Evolutionary conservation across 148 eudicot species (phyloP), one percentile per base, ranked within the genome.

Genomic region (Chenopodium quinoa): DNA sequence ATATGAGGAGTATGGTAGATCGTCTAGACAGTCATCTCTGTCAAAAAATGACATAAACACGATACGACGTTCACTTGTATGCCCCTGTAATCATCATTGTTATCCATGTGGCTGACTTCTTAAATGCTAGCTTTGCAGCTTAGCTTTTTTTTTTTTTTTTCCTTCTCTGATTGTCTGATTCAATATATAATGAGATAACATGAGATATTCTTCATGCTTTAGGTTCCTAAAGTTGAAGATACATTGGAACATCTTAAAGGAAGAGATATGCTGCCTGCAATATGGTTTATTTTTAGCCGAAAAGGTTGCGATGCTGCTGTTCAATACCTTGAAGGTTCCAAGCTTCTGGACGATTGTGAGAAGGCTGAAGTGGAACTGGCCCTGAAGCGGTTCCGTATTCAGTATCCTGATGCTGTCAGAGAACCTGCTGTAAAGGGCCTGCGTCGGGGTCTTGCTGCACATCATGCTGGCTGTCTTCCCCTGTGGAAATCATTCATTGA

Each of bases 231-330:
- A 89, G 90, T 93, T 77, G 90, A 88, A 84, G 98, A 96, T 86
- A 93, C 99, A 75, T 82, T 93, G 80, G 88, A 88, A 80, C 97
- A 96, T 75, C 95, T 96, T 73, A 87, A 90, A 83, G 89, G 80
- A 81, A 90, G 87, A 86, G 97, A 90, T 73, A 93, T 96, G 99
- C 91, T 96, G 81, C 99, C 99, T 4, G 99, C 95, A 84, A 86
- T 96, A 83, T 96, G 99, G 99, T 96, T 96, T 83, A 96, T 96
- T 78, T 96, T 96, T 84, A 96, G 97, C 88, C 91, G 99, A 86
- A 96, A 91, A 93, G 99, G 99, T 40, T 96, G 99, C 87, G 99
- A 96, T 89, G 98, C 97, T 48, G 93, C 99, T 85, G 98, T 96
- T 83, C 95, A 93, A 79, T 96, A 96, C 86, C 79, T 96, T 78